Evolutionary conservation across 164 flowering plant genomes (phyloP).

Genomic region (Nelumbo lutea): DNA sequence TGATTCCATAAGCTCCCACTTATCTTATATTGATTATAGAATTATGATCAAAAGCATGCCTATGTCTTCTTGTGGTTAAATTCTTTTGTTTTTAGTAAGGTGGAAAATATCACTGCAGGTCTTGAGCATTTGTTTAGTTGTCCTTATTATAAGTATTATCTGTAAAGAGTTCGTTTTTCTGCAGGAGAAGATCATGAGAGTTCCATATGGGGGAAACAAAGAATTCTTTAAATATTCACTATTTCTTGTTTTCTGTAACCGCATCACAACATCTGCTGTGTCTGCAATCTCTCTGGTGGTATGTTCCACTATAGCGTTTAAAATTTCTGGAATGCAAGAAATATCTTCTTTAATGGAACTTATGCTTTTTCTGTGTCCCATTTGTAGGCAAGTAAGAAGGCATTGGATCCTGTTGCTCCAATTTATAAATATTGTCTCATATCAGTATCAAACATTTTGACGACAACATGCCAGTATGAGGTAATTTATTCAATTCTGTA

Average conservation of each 20-base stretch:
- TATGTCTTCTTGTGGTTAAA: too few relatives aligned
- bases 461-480: slow-evolving; percentile 99
- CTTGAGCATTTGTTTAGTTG: too few relatives aligned
- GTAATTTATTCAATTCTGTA: slow-evolving; percentile 28
- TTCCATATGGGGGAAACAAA: slow-evolving; percentile 74
- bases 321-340: slow-evolving; percentile 7
- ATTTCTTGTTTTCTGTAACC: slow-evolving; percentile 97
- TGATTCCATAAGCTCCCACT: too few relatives aligned
- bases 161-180: background rate
- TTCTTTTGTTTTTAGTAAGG: too few relatives aligned
- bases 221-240: slow-evolving; percentile 77
- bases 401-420: slow-evolving; percentile 91
- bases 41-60: too few relatives aligned
- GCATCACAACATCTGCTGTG: slow-evolving; percentile 77
- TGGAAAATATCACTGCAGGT: too few relatives aligned
- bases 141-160: background rate
- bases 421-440: slow-evolving; percentile 73
- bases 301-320: background rate
- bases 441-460: slow-evolving; percentile 87
- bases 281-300: slow-evolving; percentile 81
- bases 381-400: slow-evolving; percentile 73
- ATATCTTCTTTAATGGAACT: slow-evolving; percentile 1
- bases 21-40: too few relatives aligned
- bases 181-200: slow-evolving; percentile 98
- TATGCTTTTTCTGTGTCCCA: slow-evolving; percentile 1